Percentiles rank a stretch among this genome's conserved stretches.
phyloP scores from a whole-genome alignment of 1,284 basidiomycete species.

The Cystobasidium pallidum region DNA sequence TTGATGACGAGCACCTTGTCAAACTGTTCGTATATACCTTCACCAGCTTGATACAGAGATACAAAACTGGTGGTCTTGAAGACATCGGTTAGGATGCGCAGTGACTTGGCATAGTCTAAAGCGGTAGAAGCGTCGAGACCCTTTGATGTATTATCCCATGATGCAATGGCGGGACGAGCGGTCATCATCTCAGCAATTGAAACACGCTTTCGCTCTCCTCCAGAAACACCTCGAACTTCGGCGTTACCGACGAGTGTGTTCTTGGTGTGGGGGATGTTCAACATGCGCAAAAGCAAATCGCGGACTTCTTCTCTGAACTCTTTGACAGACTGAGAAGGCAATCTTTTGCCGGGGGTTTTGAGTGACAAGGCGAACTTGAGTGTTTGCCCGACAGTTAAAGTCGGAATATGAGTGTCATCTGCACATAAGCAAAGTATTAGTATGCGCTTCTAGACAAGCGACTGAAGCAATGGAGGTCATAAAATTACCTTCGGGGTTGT shows the following conservation, averaged over 20 bases:
- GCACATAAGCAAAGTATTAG: constrained; percentile 45
- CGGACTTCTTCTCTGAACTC: constrained; percentile 62
- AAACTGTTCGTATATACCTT: constrained; percentile 69
- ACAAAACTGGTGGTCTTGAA: constrained; percentile 55
- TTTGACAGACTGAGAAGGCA: constrained; percentile 60
- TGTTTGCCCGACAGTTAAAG: constrained; percentile 65
- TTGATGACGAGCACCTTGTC: constrained; percentile 78
- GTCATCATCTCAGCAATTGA: constrained; percentile 66
- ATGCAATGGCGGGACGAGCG: constrained; percentile 56
- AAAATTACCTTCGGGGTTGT: constrained; percentile 51
- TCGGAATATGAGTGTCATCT: constrained; percentile 66
- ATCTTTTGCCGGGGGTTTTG: constrained; percentile 62
- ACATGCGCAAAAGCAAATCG: constrained; percentile 63
- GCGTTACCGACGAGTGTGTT: constrained; percentile 64
- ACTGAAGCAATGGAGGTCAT: constrained; percentile 36
- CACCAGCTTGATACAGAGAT: constrained; percentile 65
- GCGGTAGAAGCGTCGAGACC: constrained; percentile 71
- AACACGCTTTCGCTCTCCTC: constrained; percentile 64
- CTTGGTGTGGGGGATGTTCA: constrained; percentile 66
- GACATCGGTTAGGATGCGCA: constrained; percentile 64
- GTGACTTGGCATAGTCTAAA: constrained; percentile 63
- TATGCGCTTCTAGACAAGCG: constrained; percentile 36
- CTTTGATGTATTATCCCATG: constrained; percentile 71
- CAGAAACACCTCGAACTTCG: constrained; percentile 64
- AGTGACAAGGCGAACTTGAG: constrained; percentile 62